Percentiles rank a stretch among this genome's conserved stretches.
Evolutionary conservation across 2,329 filamentous ascomycete species (phyloP).

Genomic region (Neonectria coccinea): DNA sequence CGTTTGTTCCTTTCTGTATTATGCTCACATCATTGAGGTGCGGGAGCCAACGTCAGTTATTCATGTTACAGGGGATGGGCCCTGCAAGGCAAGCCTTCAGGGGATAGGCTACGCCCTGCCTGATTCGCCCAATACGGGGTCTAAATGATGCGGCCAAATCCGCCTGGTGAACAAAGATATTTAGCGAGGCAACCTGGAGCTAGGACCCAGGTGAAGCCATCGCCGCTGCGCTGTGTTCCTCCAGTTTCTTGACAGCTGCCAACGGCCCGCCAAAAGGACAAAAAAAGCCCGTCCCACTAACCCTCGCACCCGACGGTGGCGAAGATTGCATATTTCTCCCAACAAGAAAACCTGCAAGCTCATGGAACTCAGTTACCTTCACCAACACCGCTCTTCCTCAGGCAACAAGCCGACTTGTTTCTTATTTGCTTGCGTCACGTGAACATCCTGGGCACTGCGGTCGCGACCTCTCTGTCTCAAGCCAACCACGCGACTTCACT

Average conservation of each 20-base stretch:
- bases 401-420: not conserved
- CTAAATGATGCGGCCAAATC: not conserved
- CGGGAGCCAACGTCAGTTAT: not conserved
- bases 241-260: not conserved
- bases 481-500: constrained; percentile 12
- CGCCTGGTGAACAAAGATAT: not conserved
- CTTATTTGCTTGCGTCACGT: constrained; percentile 2
- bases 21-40: not conserved
- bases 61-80: not conserved
- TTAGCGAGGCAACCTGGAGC: not conserved
- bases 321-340: not conserved
- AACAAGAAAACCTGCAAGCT: not conserved
- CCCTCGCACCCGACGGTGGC: not conserved
- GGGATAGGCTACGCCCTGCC: not conserved
- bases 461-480: constrained; percentile 2
- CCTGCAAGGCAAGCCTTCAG: not conserved
- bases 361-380: not conserved
- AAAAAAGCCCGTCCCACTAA: not conserved
- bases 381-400: not conserved
- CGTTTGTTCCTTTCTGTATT: not conserved
- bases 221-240: not conserved
- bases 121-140: not conserved
- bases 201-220: not conserved
- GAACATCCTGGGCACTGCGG: not conserved
- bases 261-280: not conserved